Conservation (phyloP, 2,329 filamentous ascomycete genomes). For the Mycosphaerella arachidis region DNA sequence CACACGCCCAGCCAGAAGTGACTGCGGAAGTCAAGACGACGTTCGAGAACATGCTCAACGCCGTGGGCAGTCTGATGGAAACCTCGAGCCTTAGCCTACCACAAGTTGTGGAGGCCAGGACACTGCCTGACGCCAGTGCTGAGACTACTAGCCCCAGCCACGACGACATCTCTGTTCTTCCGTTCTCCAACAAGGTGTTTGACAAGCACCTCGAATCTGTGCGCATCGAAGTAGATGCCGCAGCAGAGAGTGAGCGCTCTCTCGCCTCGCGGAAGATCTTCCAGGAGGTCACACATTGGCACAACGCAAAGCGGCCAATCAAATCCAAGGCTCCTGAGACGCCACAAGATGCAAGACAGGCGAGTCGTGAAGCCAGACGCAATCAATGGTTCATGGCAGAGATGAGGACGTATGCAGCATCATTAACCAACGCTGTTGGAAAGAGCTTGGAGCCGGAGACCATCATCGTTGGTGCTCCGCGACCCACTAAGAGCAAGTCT, state of each 20-base stretch:
- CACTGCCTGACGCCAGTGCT: neutral
- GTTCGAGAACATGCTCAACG: slow-evolving; percentile 22
- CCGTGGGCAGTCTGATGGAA: slow-evolving; percentile 9
- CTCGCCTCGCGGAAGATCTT: slow-evolving; percentile 41
- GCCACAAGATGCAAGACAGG: slow-evolving; percentile 30
- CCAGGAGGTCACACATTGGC: slow-evolving; percentile 56
- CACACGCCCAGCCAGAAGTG: slow-evolving; percentile 7
- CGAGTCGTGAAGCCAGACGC: slow-evolving; percentile 40
- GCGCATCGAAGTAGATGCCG: slow-evolving; percentile 35
- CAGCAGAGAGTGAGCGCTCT: slow-evolving; percentile 31
- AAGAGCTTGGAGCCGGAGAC: slow-evolving; percentile 61
- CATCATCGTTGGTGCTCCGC: slow-evolving; percentile 47
- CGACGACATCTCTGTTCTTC: slow-evolving; percentile 36
- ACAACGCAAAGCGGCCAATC: slow-evolving; percentile 53
- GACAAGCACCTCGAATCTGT: slow-evolving; percentile 46
- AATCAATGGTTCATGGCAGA: slow-evolving; percentile 65
- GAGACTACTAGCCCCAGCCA: neutral
- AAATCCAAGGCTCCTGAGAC: slow-evolving; percentile 37
- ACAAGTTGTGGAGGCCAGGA: neutral
- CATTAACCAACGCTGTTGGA: slow-evolving; percentile 60
- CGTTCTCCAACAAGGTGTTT: slow-evolving; percentile 46
- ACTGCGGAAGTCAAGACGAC: slow-evolving; percentile 18
- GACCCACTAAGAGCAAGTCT: slow-evolving; percentile 16
- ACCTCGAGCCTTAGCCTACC: neutral
- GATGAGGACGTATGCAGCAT: slow-evolving; percentile 64